These are phyloP conservation scores for Raffaelea albimanens DNA, from an alignment of 2,329 filamentous ascomycete genomes.

Conservation along the genomic window DNA sequence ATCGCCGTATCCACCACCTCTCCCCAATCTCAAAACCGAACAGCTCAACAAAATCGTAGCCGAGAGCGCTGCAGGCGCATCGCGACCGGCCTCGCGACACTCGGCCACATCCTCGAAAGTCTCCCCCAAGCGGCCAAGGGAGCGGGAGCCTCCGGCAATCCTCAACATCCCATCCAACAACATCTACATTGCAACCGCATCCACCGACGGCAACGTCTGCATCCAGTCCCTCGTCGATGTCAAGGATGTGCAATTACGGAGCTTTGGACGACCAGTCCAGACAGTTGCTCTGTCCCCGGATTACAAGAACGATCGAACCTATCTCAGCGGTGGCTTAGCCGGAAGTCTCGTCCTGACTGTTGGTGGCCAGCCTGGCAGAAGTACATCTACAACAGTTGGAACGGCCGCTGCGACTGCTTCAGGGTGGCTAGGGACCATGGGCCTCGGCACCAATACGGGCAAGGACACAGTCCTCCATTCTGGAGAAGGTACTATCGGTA, in stretches of 20 bases:
- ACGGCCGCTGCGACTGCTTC: conserved; percentile 77
- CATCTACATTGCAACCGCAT: conserved; percentile 88
- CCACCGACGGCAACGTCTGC: conserved; percentile 92
- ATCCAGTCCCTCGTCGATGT: conserved; percentile 77
- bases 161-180: conserved; percentile 76
- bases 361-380: conserved; percentile 69
- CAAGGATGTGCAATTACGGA: conserved; percentile 83
- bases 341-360: conserved; percentile 80
- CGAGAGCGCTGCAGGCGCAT: conserved; percentile 24
- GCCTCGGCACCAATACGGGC: conserved; percentile 65
- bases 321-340: conserved; percentile 82
- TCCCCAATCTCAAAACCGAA: conserved; percentile 34
- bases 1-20: conserved; percentile 65
- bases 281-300: conserved; percentile 91
- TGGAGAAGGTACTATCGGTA: conserved; percentile 83
- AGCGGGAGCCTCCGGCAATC: conserved; percentile 45
- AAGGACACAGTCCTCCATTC: conserved; percentile 83
- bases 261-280: conserved; percentile 88
- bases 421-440: conserved; percentile 86
- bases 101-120: conserved; percentile 38
- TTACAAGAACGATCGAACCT: conserved; percentile 80
- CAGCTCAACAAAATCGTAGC: conserved; percentile 23
- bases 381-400: conserved; percentile 76
- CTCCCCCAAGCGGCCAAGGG: conserved; percentile 40
- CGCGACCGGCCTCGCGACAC: conserved; percentile 25